These are phyloP conservation scores for Ceratocystis variospora DNA, from an alignment of 2,329 filamentous ascomycete genomes.

Conservation along the genomic window DNA sequence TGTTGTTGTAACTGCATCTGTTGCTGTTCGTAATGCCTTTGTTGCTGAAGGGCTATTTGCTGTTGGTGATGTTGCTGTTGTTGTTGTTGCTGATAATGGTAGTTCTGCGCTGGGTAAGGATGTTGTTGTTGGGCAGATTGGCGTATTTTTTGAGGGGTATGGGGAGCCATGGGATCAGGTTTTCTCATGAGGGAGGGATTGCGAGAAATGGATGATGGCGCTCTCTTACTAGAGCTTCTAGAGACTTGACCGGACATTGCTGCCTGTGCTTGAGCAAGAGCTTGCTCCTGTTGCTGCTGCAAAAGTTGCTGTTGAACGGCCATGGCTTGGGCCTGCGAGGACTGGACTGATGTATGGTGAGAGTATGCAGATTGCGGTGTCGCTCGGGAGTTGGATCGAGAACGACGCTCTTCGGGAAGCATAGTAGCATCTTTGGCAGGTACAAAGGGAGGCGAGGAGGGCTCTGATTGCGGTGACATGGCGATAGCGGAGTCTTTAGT, in stretches of 20 bases:
- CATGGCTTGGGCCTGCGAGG: constrained; percentile 30
- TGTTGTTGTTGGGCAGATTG: constrained; percentile 12
- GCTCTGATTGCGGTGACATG: constrained; percentile 45
- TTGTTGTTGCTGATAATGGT: constrained; percentile 18
- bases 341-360: constrained; percentile 22
- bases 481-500: constrained; percentile 51
- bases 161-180: constrained; percentile 21
- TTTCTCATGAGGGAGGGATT: constrained; percentile 30
- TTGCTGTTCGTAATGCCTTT: constrained; percentile 15
- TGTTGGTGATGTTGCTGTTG: constrained; percentile 18
- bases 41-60: constrained; percentile 20
- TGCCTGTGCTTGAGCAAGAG: constrained; percentile 66
- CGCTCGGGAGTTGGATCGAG: constrained; percentile 52
- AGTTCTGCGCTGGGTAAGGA: constrained; percentile 13
- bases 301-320: constrained; percentile 39
- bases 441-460: constrained; percentile 34
- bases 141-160: constrained; percentile 10
- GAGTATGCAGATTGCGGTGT: constrained; percentile 38
- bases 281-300: constrained; percentile 79
- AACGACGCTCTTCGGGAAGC: constrained; percentile 53
- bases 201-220: constrained; percentile 34
- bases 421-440: constrained; percentile 43
- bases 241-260: constrained; percentile 58
- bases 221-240: constrained; percentile 60
- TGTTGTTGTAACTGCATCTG: constrained; percentile 31